phyloP scores from a whole-genome alignment of 192 early-diverging fungal species.

The Backusella mclennaniae region DNA sequence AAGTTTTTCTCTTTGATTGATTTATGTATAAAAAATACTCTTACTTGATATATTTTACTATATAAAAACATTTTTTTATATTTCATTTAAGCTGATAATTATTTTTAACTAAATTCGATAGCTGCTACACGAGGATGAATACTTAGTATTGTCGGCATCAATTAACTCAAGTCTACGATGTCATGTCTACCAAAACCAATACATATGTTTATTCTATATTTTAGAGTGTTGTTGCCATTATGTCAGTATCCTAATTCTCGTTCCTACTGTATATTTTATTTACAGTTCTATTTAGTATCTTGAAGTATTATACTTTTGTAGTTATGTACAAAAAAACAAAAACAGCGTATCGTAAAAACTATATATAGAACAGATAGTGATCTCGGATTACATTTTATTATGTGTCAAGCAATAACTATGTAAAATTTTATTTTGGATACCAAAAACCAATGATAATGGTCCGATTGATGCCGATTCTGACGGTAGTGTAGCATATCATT shows the following conservation, averaged over 20 bases:
- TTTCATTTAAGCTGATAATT: not conserved
- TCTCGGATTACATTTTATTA: not conserved
- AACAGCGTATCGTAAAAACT: not conserved
- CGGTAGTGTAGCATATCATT: not conserved
- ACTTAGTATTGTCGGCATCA: not conserved
- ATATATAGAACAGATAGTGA: not conserved
- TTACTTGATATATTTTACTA: not conserved
- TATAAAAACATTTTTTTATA: not conserved
- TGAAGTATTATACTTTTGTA: not conserved
- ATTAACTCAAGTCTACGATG: not conserved
- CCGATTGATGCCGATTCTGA: not conserved
- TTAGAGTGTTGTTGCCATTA: not conserved
- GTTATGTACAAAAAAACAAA: not conserved
- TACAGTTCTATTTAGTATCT: not conserved
- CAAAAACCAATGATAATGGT: not conserved
- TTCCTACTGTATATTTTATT: not conserved
- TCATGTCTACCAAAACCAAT: not conserved
- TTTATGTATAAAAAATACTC: not conserved
- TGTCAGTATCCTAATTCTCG: not conserved
- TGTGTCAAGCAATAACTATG: not conserved
- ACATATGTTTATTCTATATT: not conserved
- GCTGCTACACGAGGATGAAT: not conserved
- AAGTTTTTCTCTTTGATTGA: not conserved
- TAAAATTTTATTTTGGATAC: not conserved
- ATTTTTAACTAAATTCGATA: constrained; percentile 4